Evolutionary conservation across 495 filamentous ascomycete genomes (phyloP), one percentile per base, ranked within the genome.

Genomic region (Pseudoneurospora amorphoporcata): DNA sequence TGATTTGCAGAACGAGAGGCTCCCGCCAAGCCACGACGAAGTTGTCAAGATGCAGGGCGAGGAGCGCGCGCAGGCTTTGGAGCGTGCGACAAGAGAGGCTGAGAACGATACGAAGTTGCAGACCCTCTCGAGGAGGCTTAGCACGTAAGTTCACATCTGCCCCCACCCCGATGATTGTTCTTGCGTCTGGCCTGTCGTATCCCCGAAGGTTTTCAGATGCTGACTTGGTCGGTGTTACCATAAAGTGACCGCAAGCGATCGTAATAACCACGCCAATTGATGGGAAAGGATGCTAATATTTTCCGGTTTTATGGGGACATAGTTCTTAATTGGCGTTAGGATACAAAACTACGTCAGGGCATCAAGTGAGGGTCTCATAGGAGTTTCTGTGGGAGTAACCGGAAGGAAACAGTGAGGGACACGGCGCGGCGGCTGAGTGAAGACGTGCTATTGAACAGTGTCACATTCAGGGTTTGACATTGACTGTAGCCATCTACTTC

Each of bases 1-100:
- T 38, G 95, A 99, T 85, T 78, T 98, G 73, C 94, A 98, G 83
- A 99, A 99, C 79, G 95, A 99, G 84, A 89, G 91, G 71, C 82
- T 98, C 74, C 95, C 95, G 43, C 95, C 95, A 6, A 94, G 86
- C 75, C 93, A 97, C 72, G 95, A 98, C 71, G 95, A 99, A 79
- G 93, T 98, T 16, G 85, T 89, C 40, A 88, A 88, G 78, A 92
- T 90, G 77, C 91, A 87, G 70, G 91, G 93, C 73, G 91, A 93
- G 77, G 92, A 92, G 68, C 87, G 92, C 74, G 87, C 90, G 39
- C 87, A 92, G 81, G 95, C 95, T 8, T 81, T 99, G 74, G 92
- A 95, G 83, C 86, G 92, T 70, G 95, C 95, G 4, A 87, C 87
- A 29, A 87, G 88, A 41, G 94, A 98, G 76, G 95, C 95, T 14